phyloP scores from a whole-genome alignment of 331 rosid genomes.

The Pyracantha coccinea region DNA sequence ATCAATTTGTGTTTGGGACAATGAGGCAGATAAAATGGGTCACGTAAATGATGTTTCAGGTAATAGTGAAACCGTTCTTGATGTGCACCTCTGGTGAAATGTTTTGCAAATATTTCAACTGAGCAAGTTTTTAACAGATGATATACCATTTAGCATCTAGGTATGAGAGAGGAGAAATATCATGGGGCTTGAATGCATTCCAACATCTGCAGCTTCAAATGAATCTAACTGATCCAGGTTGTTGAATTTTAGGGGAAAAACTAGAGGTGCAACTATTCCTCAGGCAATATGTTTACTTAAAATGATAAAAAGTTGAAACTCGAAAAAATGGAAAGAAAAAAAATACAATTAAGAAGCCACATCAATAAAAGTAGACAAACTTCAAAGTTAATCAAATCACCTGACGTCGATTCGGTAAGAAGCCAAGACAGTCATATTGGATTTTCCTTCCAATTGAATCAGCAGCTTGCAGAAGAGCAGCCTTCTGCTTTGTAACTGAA shows the following conservation, averaged over 20 bases:
- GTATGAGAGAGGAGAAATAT: not conserved
- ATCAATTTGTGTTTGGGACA: not conserved
- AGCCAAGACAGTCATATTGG: conserved; percentile 87
- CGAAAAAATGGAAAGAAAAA: not conserved
- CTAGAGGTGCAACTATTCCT: not conserved
- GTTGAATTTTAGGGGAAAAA: not conserved
- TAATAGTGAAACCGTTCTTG: not conserved
- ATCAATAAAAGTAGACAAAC: not conserved
- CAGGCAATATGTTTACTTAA: not conserved
- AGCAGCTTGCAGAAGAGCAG: conserved; percentile 65
- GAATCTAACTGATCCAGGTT: not conserved
- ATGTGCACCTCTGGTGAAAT: not conserved
- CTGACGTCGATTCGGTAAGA: conserved; percentile 82
- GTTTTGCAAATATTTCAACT: not conserved
- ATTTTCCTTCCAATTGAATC: conserved; percentile 76
- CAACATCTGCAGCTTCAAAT: not conserved
- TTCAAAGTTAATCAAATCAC: conserved; percentile 32
- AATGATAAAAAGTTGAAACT: not conserved
- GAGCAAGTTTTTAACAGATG: not conserved
- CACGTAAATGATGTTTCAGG: not conserved
- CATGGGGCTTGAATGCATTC: not conserved
- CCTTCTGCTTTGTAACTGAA: conserved; percentile 58
- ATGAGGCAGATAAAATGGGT: not conserved
- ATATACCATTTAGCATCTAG: not conserved
- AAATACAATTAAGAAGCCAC: not conserved